Evolutionary conservation across 2,329 filamentous ascomycete genomes (phyloP), one percentile per base, ranked within the genome.

Genomic region (Xylariaceae sp.): DNA sequence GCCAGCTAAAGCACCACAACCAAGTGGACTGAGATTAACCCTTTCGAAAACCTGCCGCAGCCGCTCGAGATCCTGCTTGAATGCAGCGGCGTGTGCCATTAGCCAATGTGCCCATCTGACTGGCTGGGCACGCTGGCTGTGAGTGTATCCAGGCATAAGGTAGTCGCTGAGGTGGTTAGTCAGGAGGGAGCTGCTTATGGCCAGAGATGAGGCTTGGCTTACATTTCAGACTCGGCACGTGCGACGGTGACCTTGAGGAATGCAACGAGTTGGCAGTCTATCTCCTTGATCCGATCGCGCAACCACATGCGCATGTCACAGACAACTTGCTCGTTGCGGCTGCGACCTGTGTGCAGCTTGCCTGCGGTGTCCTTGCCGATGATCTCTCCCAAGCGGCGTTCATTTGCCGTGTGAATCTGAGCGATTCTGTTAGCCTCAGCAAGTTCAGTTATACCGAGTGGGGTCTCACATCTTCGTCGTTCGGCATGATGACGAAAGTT

Each of bases 241-340:
- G 74, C 72, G 56, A 82, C 76, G 12, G 83, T 79, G 38, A 90
- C 85, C 59, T 79, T 73, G 33, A 95, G 71, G 55, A 95, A 78
- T 44, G 80, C 76, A 35, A 80, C 72, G 5, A 95, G 74, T 57
- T 83, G 80, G 29, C 58, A 64, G 57, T 94, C 88, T 40, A 95
- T 80, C 53, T 74, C 73, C 45, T 76, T 76, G 47, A 95, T 72
- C 69, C 86, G 77, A 53, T 91, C 83, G 34, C 88, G 78, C 52
- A 95, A 70, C 89, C 89, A 96, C 65, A 95, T 73, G 50, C 89
- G 83, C 86, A 95, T 92, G 60, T 95, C 89, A 20, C 85, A 91
- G 38, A 84, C 89, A 45, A 95, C 82, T 69, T 95, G 90, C 69
- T 96, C 90, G 62, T 95, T 95, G 57, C 90, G 80, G 65, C 85